Evolutionary conservation across 352 stramenopile species (phyloP).

Genomic region (Globisporangium cylindrosporum): DNA sequence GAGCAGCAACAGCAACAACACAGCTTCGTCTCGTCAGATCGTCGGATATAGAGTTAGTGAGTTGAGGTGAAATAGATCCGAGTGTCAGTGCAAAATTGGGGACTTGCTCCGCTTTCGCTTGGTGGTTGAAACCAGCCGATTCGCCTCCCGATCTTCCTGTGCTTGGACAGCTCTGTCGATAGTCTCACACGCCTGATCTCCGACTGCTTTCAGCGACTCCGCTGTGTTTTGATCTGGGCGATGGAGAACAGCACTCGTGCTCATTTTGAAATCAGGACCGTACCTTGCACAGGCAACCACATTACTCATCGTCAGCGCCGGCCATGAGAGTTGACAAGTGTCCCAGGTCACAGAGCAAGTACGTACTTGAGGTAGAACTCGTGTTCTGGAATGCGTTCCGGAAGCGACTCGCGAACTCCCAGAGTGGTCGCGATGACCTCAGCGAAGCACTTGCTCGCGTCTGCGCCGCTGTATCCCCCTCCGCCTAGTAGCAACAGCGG

Average conservation of each 20-base stretch:
- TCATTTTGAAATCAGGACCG: constrained; percentile 10
- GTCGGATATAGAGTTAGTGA: background rate
- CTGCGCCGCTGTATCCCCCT: constrained; percentile 63
- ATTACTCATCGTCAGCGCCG: background rate
- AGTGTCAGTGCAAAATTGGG: background rate
- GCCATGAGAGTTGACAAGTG: background rate
- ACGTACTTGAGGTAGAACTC: constrained; percentile 53
- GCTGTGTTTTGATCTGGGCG: constrained; percentile 9
- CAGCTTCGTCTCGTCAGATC: background rate
- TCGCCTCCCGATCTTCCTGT: background rate
- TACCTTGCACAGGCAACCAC: constrained; percentile 4
- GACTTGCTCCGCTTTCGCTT: background rate
- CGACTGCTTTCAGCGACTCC: constrained; percentile 4
- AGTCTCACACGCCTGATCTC: constrained; percentile 1
- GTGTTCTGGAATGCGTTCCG: constrained; percentile 47
- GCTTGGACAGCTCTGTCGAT: constrained; percentile 12
- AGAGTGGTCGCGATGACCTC: constrained; percentile 48
- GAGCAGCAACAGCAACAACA: constrained; percentile 14
- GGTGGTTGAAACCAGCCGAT: background rate
- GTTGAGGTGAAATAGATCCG: background rate
- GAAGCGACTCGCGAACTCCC: constrained; percentile 21
- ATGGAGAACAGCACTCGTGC: constrained; percentile 12
- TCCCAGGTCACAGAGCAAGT: background rate
- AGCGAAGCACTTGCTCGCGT: constrained; percentile 50
- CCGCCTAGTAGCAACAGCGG: constrained; percentile 60